A percentile compares a stretch with the other conserved stretches of the same genome.
Conservation (phyloP, 352 stramenopile genomes). For the Globisporangium orthogonon region DNA sequence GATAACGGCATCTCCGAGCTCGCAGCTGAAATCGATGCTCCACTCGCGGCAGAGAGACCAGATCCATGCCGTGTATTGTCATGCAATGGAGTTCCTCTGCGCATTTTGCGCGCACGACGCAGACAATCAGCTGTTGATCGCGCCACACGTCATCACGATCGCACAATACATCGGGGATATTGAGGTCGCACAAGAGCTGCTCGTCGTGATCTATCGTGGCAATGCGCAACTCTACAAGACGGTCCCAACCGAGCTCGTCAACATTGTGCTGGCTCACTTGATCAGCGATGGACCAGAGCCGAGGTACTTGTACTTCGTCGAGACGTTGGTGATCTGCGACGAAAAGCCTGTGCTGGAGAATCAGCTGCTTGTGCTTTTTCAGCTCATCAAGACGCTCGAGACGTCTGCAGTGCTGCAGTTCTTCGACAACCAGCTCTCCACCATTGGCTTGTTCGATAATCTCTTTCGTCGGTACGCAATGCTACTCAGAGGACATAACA, state of each 20-base stretch:
- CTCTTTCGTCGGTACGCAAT: conserved; percentile 24
- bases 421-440: conserved; percentile 36
- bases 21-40: conserved; percentile 26
- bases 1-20: conserved; percentile 14
- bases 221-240: conserved; percentile 45
- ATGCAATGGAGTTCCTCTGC: conserved; percentile 54
- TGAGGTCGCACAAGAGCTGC: conserved; percentile 49
- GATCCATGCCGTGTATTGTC: conserved; percentile 45
- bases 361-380: conserved; percentile 58
- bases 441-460: conserved; percentile 19
- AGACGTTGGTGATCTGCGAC: conserved; percentile 51
- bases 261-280: conserved; percentile 38
- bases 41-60: conserved; percentile 39
- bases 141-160: conserved; percentile 40
- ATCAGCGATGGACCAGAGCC: conserved; percentile 34
- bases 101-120: conserved; percentile 37
- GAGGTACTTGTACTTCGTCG: conserved; percentile 53
- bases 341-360: conserved; percentile 58
- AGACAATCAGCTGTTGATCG: conserved; percentile 45
- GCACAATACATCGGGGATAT: conserved; percentile 45
- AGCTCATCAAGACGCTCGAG: conserved; percentile 60
- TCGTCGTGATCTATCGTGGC: conserved; percentile 45
- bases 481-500: conserved; percentile 7
- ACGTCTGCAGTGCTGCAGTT: conserved; percentile 39
- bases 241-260: conserved; percentile 51